Percentiles rank a stretch among this genome's conserved stretches.
These are phyloP conservation scores for Phytopythium montanum DNA, from an alignment of 352 stramenopile genomes.

Conservation along the genomic window DNA sequence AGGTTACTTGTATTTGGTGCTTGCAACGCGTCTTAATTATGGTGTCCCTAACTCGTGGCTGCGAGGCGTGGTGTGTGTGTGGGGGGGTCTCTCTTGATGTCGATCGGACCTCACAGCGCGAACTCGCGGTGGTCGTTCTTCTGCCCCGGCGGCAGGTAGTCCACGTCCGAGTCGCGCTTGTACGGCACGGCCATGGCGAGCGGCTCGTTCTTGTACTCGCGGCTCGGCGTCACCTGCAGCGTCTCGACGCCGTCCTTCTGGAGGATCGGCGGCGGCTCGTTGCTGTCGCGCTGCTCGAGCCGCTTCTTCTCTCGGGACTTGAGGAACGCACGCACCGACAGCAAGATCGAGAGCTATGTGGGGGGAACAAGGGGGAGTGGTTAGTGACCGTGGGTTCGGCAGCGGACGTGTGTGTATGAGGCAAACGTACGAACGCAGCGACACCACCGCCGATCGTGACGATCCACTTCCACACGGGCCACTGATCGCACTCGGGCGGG, in stretches of 20 bases:
- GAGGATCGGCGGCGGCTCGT: not conserved
- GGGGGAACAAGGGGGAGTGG: no score
- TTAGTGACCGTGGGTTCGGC: not conserved
- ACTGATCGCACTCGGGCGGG: slow-evolving; percentile 44
- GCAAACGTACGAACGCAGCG: slow-evolving; percentile 33
- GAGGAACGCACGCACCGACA: slow-evolving; percentile 44
- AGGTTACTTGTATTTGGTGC: slow-evolving; percentile 4
- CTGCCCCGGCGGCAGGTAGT: slow-evolving; percentile 6
- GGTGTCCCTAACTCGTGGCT: not conserved
- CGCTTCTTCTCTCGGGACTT: slow-evolving; percentile 38
- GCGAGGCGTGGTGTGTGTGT: no score
- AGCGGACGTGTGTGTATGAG: not conserved
- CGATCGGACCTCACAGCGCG: slow-evolving; percentile 17
- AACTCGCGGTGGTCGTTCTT: slow-evolving; percentile 36
- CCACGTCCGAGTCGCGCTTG: slow-evolving; percentile 26
- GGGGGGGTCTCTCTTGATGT: no score
- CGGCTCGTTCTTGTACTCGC: slow-evolving; percentile 14
- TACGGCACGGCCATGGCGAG: slow-evolving; percentile 13
- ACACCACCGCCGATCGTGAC: slow-evolving; percentile 53
- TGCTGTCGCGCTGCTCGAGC: slow-evolving; percentile 8
- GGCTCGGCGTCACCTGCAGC: slow-evolving; percentile 27
- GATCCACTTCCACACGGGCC: slow-evolving; percentile 53
- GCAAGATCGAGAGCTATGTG: slow-evolving; percentile 42
- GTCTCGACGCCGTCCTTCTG: slow-evolving; percentile 32
- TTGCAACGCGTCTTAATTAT: slow-evolving; percentile 4